Evolutionary conservation across 2,329 filamentous ascomycete species (phyloP), one percentile per base, ranked within the genome.

Genomic region (Lecanicillium sp.): DNA sequence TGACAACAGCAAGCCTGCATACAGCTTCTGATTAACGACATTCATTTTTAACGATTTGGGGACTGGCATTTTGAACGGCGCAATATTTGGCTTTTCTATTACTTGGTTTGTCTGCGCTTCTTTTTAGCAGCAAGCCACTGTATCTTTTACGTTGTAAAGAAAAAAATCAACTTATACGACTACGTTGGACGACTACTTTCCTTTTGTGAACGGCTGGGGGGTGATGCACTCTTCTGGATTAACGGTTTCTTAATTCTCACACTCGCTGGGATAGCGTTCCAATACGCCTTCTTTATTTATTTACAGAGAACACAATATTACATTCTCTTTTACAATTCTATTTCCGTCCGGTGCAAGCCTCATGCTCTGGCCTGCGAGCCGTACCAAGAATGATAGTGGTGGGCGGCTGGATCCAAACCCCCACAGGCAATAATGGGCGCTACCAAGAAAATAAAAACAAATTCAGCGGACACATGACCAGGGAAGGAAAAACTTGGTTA

Each of bases 21-120:
- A 12, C 7, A 29, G 12, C 9, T 44, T 29, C 10, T 33, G 23
- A 7, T 41, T 29, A 15, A 48, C 37, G 44, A 48, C 35, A 39
- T 32, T 46, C 44, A 46, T 39, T 46, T n/a, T 39, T 32, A 30
- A 39, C 35, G 44, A 46, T n/a, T n/a, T n/a, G n/a, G n/a, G n/a
- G n/a, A 33, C 14, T 33, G 29, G 37, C 44, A 48, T 48, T 27
- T 11, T 15, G 14, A 35, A 39, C 21, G 44, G 44, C 44, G 44
- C 30, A 21, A 10, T 32, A 32, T 42, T 36, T 46, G n/a, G n/a
- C n/a, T n/a, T 46, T 38, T 42, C 19, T 15, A 5, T 27, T 26
- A 21, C 21, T 41, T 14, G 5, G 24, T 39, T 39, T 29, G 32
- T 39, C 42, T 54, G 43, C 27, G 46, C 14, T 29, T 30, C 27